These are phyloP conservation scores for Purpureocillium takamizusanense DNA, from an alignment of 2,329 filamentous ascomycete genomes.

Conservation along the genomic window DNA sequence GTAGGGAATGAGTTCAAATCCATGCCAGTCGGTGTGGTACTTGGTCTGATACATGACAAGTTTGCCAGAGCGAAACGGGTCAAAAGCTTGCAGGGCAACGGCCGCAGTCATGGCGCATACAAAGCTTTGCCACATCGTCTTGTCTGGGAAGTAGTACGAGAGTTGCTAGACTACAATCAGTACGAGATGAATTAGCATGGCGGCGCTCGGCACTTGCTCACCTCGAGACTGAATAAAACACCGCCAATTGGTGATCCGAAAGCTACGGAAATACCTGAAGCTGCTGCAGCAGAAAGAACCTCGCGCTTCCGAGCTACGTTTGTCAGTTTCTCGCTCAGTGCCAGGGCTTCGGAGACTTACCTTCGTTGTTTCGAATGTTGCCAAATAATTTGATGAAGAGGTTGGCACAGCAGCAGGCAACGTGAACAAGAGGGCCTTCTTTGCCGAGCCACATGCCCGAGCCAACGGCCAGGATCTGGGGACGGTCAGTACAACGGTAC, in stretches of 20 bases:
- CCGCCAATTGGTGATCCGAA: conserved; percentile 92
- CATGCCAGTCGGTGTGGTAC: conserved; percentile 86
- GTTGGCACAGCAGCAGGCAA: conserved; percentile 93
- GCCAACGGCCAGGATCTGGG: conserved; percentile 75
- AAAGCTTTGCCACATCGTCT: conserved; percentile 99
- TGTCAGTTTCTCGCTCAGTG: conserved; percentile 1
- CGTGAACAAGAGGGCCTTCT: conserved; percentile 90
- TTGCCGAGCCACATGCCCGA: conserved; percentile 96
- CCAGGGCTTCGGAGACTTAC: conserved; percentile 28
- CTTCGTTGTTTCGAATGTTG: conserved; percentile 76
- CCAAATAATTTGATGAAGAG: conserved; percentile 85
- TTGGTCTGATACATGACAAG: conserved; percentile 94
- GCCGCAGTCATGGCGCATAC: conserved; percentile 99
- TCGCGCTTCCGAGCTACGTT: conserved; percentile 76
- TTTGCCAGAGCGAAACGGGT: conserved; percentile 92
- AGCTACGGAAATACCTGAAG: conserved; percentile 85
- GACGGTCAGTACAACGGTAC: conserved; percentile 5
- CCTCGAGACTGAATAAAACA: conserved; percentile 90
- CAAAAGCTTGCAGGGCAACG: conserved; percentile 82
- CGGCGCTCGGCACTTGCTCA: conserved; percentile 28
- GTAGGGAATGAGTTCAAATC: conserved; percentile 87
- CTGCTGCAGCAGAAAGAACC: conserved; percentile 83
- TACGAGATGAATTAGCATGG: not conserved
- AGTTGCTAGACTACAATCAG: conserved; percentile 53
- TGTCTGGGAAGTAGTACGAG: conserved; percentile 96